Base-by-base conservation (phyloP, 1,284 basidiomycete genomes). In the Prillingera fragicola region DNA sequence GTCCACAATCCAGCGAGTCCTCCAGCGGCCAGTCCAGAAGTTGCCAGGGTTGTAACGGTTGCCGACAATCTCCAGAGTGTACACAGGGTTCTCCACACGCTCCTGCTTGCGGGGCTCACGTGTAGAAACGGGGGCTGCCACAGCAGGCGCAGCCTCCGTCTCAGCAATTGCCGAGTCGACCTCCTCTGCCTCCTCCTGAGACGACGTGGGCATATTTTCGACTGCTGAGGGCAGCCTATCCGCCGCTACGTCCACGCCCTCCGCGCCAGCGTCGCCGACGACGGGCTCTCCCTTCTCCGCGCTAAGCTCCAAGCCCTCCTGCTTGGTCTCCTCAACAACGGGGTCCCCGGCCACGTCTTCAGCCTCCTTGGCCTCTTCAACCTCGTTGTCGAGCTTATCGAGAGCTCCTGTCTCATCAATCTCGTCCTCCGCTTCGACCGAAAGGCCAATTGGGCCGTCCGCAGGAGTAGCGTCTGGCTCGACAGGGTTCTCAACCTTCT, bases 1-100 rank as follows among this genome's bases (percentile, higher is more conserved):
- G 51, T 77, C 72, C n/a, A 76, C 63, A 9, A 62, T 49, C 64
- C 75, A 78, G n/a, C 59, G 50, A 4, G 73, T 73, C 33, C 90
- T 80, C 91, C 91, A 95, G 63, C 89, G 77, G 19, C 91, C 91
- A 24, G 90, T 85, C 88, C 88, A 95, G 72, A 80, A 95, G 69
- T 94, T 95, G 31, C 78, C 71, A 0, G 87, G 84, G 66, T 92
- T 95, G 72, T 94, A 95, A 62, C 90, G 87, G 72, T 92, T 92
- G 13, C 88, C 85, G 22, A 92, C 88, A 42, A 94, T 75, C 61
- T 91, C 86, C 32, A 94, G 70, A 13, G 78, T 78, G 60, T 82
- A 92, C 28, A 71, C 74, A 12, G 68, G 63, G 45, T 68, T 59
- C 13, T 64, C 59, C 19, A 67, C 38, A 4, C 49, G 50, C 31